Percentiles rank a stretch among this genome's conserved stretches.
Conservation (phyloP, 371 early-diverging fungal genomes). For the Lichtheimia ornata region DNA sequence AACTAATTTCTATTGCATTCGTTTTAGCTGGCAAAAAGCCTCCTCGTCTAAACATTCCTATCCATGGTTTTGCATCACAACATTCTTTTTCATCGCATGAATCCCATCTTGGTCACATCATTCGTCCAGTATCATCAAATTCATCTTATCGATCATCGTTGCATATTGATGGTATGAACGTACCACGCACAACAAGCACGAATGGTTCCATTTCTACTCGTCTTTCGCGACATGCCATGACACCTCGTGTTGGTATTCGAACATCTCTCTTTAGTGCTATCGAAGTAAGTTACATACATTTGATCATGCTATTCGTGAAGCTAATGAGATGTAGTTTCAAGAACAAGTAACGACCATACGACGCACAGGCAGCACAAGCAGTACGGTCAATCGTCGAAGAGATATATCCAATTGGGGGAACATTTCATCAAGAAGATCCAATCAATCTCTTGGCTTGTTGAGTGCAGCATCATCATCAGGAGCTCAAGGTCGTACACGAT, state of each 20-base stretch:
- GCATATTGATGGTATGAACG: constrained; percentile 31
- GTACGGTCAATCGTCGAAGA: constrained; percentile 14
- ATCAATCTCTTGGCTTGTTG: constrained; percentile 4
- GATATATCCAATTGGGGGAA: constrained; percentile 13
- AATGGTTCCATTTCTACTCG: constrained; percentile 42
- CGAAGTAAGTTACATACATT: constrained; percentile 25
- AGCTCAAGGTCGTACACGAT: constrained; percentile 11
- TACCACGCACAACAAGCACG: constrained; percentile 34
- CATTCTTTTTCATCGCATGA: constrained; percentile 24
- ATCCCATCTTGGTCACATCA: constrained; percentile 42
- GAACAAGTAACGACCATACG: constrained; percentile 37
- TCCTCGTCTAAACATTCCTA: constrained; percentile 30
- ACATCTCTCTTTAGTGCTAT: constrained; percentile 48
- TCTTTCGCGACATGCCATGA: constrained; percentile 33
- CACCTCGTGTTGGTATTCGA: constrained; percentile 48
- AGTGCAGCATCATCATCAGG: background rate
- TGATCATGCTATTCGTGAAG: too few species aligned
- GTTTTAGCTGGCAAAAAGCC: constrained; percentile 12
- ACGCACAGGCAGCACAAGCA: constrained; percentile 30
- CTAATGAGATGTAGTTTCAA: constrained; percentile 13
- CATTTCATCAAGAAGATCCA: background rate
- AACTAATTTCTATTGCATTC: constrained; percentile 2
- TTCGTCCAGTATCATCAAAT: constrained; percentile 44
- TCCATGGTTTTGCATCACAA: constrained; percentile 26
- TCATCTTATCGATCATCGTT: constrained; percentile 35